Evolutionary conservation across 2,329 filamentous ascomycete genomes (phyloP), one percentile per base, ranked within the genome.

Genomic region (Geoglossum cookeanum): DNA sequence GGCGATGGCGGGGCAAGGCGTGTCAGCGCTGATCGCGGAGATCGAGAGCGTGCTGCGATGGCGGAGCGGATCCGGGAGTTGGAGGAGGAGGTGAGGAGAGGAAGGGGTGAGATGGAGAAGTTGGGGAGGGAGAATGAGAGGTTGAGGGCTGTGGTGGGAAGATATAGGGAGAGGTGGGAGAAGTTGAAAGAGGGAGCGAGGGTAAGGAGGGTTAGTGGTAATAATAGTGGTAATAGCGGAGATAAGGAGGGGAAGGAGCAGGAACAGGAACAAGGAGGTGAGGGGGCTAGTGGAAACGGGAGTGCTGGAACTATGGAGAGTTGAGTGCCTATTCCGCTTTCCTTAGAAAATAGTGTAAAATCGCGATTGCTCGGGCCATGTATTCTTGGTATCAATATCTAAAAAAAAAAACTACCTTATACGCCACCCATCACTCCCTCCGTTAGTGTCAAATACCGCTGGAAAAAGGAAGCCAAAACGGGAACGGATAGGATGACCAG

Each of bases 161-260:
- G 75, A 58, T 85, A 85, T 65, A 67, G 79, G 55, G 78, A 82
- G 58, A 76, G 80, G 59, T 86, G 81, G 80, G 81, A 85, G 67
- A 79, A 79, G 62, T 67, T 87, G 62, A 84, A 85, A 67, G 79
- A 81, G 52, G 79, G 79, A 0, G 82, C 82, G 1, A 77, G 72
- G 61, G 70, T 67, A 13, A 66, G 72, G 58, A 63, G 68, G 55
- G 68, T 68, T 55, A 61, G 64, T n/a, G 61, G 63, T n/a, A 53
- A 33, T 42, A 17, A 17, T 5, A 42, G 1, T 35, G 22, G 52
- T 29, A 32, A 13, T 17, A 29, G 15, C n/a, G 52, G 32, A 27
- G 33, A 35, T 22, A 27, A n/a, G 32, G 33, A 35, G 32, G 11
- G 11, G 22, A 29, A 52, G 22, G 48, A 29, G 47, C 22, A 22